A percentile compares a stretch with the other conserved stretches of the same genome.
These are phyloP conservation scores for Xylariales sp. DNA, from an alignment of 2,329 filamentous ascomycete species.

Conservation along the genomic window DNA sequence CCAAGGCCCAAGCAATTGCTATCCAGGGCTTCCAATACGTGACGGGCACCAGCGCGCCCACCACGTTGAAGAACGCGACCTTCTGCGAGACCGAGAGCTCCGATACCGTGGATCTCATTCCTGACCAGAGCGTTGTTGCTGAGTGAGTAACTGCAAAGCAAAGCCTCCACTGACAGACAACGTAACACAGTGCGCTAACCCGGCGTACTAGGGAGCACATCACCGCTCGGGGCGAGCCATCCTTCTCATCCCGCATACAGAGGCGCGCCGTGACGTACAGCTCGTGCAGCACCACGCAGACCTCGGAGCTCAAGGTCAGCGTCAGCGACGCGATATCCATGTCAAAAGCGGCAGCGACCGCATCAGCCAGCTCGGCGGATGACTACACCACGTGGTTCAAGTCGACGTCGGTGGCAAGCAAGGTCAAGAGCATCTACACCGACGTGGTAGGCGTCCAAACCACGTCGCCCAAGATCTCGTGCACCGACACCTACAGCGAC, in stretches of 20 bases:
- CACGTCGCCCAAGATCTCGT: slow-evolving; percentile 7
- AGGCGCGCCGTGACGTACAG: slow-evolving; percentile 2
- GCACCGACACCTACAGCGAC: slow-evolving; percentile 6
- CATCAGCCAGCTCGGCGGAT: neutral
- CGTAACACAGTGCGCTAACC: neutral
- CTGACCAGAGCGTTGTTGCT: slow-evolving; percentile 2
- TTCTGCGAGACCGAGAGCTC: slow-evolving; percentile 6
- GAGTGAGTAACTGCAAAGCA: neutral
- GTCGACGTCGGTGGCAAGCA: slow-evolving; percentile 4
- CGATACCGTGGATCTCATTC: slow-evolving; percentile 1
- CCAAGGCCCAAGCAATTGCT: slow-evolving; percentile 3
- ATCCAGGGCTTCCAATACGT: slow-evolving; percentile 7
- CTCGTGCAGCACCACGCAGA: slow-evolving; percentile 5
- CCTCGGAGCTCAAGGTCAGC: neutral
- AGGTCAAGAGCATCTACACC: slow-evolving; percentile 7
- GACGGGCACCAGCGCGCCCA: neutral
- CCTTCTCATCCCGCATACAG: slow-evolving; percentile 5
- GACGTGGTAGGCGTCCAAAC: slow-evolving; percentile 4
- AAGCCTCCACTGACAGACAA: too few species aligned
- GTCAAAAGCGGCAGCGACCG: slow-evolving; percentile 1
- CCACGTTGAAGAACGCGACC: neutral
- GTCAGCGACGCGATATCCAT: slow-evolving; percentile 6
- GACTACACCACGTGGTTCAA: slow-evolving; percentile 9
- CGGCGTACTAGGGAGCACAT: neutral
- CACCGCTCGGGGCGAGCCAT: neutral